A percentile compares a stretch with the other conserved stretches of the same genome.
Conservation (phyloP, 1,284 basidiomycete genomes). For the Cutaneotrichosporon sp. region DNA sequence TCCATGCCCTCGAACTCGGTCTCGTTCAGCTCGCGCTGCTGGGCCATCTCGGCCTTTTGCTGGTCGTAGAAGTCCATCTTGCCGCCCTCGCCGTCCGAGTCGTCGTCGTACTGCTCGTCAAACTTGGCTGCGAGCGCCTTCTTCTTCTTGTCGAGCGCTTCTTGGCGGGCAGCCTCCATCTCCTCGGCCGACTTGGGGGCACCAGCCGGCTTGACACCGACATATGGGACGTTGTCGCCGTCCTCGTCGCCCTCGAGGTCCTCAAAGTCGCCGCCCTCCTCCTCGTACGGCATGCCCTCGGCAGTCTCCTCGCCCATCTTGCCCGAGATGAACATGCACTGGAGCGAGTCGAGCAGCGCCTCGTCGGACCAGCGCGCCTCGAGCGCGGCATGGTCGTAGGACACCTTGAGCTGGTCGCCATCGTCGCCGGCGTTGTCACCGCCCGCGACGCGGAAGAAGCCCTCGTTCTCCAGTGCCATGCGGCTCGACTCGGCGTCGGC, state of each 20-base stretch:
- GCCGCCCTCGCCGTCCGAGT: slow-evolving; percentile 66
- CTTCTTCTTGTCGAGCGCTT: slow-evolving; percentile 79
- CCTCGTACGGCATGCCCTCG: slow-evolving; percentile 55
- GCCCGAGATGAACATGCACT: slow-evolving; percentile 89
- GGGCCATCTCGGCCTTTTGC: slow-evolving; percentile 88
- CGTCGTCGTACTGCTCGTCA: slow-evolving; percentile 92
- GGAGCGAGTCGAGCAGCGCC: slow-evolving; percentile 79
- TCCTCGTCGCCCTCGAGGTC: slow-evolving; percentile 59
- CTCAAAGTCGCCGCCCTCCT: slow-evolving; percentile 57
- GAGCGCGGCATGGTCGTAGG: slow-evolving; percentile 59
- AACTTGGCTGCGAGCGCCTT: slow-evolving; percentile 91
- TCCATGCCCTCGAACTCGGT: slow-evolving; percentile 85
- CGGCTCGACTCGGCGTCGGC: slow-evolving; percentile 47
- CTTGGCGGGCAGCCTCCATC: slow-evolving; percentile 57
- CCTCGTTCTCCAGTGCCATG: slow-evolving; percentile 57
- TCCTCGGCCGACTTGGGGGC: slow-evolving; percentile 22
- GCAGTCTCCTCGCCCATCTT: slow-evolving; percentile 46
- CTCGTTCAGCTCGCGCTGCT: slow-evolving; percentile 80
- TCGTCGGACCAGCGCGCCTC: slow-evolving; percentile 77
- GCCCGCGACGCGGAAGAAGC: slow-evolving; percentile 70
- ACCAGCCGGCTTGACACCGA: slow-evolving; percentile 43
- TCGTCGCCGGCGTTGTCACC: slow-evolving; percentile 56
- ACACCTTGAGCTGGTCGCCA: slow-evolving; percentile 71
- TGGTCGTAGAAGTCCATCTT: slow-evolving; percentile 85
- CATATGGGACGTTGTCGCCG: slow-evolving; percentile 51